phyloP scores from a whole-genome alignment of 805 yeast species.

The Metschnikowia lunata region DNA sequence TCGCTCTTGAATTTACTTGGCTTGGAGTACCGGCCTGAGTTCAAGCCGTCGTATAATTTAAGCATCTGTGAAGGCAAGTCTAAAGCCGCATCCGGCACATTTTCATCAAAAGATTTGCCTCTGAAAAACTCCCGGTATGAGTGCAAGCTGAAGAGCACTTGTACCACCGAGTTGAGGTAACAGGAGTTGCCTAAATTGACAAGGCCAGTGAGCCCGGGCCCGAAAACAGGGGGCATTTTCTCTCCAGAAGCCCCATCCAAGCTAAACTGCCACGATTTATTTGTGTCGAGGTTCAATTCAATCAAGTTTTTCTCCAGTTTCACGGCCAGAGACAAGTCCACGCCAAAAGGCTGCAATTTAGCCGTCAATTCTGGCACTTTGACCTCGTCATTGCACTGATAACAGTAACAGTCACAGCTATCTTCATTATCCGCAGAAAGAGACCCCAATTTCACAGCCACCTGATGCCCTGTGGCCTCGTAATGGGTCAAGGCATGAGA shows the following conservation, averaged over 20 bases:
- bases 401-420: conserved; percentile 80
- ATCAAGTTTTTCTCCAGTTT: conserved; percentile 86
- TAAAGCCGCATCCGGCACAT: conserved; percentile 47
- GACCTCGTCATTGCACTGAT: conserved; percentile 84
- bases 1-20: conserved; percentile 44
- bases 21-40: conserved; percentile 66
- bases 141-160: conserved; percentile 53
- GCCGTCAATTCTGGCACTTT: conserved; percentile 56
- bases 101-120: conserved; percentile 25
- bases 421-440: conserved; percentile 59
- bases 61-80: conserved; percentile 72
- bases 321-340: conserved; percentile 48
- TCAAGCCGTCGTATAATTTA: conserved; percentile 75
- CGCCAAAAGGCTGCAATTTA: conserved; percentile 57
- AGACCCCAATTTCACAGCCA: conserved; percentile 90
- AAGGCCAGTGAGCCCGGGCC: conserved; percentile 77
- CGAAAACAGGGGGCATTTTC: conserved; percentile 60
- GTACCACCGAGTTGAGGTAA: conserved; percentile 78
- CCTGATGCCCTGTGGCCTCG: conserved; percentile 57
- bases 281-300: conserved; percentile 90
- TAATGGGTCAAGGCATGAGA: conserved; percentile 83
- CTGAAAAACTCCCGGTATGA: conserved; percentile 39
- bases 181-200: conserved; percentile 92
- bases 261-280: conserved; percentile 87
- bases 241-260: conserved; percentile 71